A percentile compares a stretch with the other conserved stretches of the same genome.
Evolutionary conservation across 805 yeast genomes (phyloP).

Genomic region (Starmera dryadoides): DNA sequence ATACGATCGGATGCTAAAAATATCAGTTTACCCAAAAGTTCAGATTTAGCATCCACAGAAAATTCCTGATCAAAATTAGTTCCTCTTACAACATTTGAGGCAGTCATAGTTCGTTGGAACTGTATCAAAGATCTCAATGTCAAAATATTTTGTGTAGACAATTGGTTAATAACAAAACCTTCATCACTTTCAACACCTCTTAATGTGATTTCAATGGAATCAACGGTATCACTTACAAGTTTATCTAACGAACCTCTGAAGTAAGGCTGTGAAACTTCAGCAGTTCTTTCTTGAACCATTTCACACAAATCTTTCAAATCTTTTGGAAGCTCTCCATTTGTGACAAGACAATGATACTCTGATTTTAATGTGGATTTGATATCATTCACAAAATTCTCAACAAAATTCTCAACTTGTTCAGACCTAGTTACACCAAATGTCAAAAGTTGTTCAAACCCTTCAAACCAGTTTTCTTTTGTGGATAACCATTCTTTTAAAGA

Average conservation of each 20-base stretch:
- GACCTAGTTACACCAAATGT: slow-evolving; percentile 5
- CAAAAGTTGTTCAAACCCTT: slow-evolving; percentile 7
- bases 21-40: slow-evolving; percentile 25
- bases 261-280: slow-evolving; percentile 25
- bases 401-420: neutral
- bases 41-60: slow-evolving; percentile 12
- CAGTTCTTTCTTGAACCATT: slow-evolving; percentile 13
- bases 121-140: slow-evolving; percentile 46
- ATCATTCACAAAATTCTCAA: slow-evolving; percentile 8
- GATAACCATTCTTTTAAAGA: slow-evolving; percentile 6
- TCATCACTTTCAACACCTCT: slow-evolving; percentile 39
- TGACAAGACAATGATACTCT: slow-evolving; percentile 3
- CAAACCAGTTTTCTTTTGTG: slow-evolving; percentile 11
- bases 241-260: slow-evolving; percentile 18
- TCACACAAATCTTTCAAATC: slow-evolving; percentile 5
- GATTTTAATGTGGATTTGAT: slow-evolving; percentile 4
- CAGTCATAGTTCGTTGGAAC: slow-evolving; percentile 15
- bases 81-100: neutral
- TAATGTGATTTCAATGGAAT: slow-evolving; percentile 57
- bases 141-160: slow-evolving; percentile 55
- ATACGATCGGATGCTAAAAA: slow-evolving; percentile 27
- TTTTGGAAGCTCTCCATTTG: slow-evolving; percentile 2
- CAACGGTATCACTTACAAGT: slow-evolving; percentile 48
- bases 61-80: neutral
- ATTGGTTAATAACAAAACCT: slow-evolving; percentile 43